Evolutionary conservation across 2,329 filamentous ascomycete species (phyloP).

Genomic region (Alternaria triticimaculans): DNA sequence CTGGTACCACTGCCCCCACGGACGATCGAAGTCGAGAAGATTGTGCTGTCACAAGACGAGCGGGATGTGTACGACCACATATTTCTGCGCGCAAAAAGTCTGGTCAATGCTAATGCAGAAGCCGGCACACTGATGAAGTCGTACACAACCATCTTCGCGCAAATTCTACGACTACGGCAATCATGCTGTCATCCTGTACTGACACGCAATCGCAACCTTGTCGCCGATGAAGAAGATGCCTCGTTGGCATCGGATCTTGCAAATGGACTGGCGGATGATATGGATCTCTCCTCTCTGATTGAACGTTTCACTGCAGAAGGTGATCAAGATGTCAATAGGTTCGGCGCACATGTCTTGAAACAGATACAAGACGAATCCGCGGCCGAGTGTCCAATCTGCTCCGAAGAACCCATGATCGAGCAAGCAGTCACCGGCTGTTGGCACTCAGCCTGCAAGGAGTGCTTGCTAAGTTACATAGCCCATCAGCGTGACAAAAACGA

Average conservation of each 20-base stretch:
- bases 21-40: conserved; percentile 81
- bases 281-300: conserved; percentile 89
- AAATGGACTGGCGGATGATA: conserved; percentile 87
- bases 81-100: conserved; percentile 78
- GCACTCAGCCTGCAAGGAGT: conserved; percentile 96
- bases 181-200: conserved; percentile 93
- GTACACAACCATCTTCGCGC: conserved; percentile 96
- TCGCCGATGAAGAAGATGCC: conserved; percentile 87
- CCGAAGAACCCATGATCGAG: conserved; percentile 94
- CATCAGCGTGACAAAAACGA: conserved; percentile 81
- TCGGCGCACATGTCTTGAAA: conserved; percentile 83
- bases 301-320: conserved; percentile 75
- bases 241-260: conserved; percentile 77
- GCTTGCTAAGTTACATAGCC: conserved; percentile 86
- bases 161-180: conserved; percentile 90
- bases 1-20: conserved; percentile 84
- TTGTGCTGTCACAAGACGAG: conserved; percentile 85
- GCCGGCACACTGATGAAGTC: conserved; percentile 93
- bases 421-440: conserved; percentile 95
- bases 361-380: conserved; percentile 91
- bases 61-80: conserved; percentile 93
- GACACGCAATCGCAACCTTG: conserved; percentile 81
- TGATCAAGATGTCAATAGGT: conserved; percentile 70
- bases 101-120: conserved; percentile 85
- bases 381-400: conserved; percentile 92